Evolutionary conservation across 164 flowering plant genomes (phyloP).

Genomic region (Buxus sempervirens): DNA sequence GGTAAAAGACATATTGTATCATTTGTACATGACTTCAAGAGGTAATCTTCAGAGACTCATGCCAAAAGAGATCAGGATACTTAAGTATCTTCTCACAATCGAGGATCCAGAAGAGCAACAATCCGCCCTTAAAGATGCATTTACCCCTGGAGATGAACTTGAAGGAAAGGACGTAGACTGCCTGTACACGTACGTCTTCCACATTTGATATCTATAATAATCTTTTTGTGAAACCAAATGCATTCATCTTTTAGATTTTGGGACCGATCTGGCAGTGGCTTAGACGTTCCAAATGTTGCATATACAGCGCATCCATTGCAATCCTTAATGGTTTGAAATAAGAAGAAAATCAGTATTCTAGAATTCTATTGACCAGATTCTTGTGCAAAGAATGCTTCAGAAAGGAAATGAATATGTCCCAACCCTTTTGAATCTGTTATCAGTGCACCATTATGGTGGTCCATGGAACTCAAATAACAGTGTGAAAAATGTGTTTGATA

Average conservation of each 20-base stretch:
- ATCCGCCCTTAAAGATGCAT: conserved; percentile 67
- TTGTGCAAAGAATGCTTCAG: neutral
- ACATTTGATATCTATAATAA: neutral
- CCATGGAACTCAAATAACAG: too few relatives aligned
- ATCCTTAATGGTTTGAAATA: too few relatives aligned
- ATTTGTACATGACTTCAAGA: conserved; percentile 59
- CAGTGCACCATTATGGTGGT: too few relatives aligned
- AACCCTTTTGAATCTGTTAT: too few relatives aligned
- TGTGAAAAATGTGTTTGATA: neutral
- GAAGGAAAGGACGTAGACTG: conserved; percentile 69
- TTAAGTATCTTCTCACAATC: conserved; percentile 78
- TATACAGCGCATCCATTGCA: too few relatives aligned
- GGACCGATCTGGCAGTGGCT: neutral
- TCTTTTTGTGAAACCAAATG: neutral
- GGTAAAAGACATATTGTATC: conserved; percentile 81
- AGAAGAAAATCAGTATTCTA: too few relatives aligned
- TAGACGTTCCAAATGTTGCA: too few relatives aligned
- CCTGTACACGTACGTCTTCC: conserved; percentile 73
- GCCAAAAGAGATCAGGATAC: conserved; percentile 84
- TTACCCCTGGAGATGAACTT: conserved; percentile 85
- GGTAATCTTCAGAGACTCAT: conserved; percentile 70
- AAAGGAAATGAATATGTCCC: too few relatives aligned
- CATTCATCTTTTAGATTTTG: neutral
- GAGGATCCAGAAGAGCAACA: conserved; percentile 69
- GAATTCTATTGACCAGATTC: neutral